These are phyloP conservation scores for Colletotrichum karsti DNA, from an alignment of 2,329 filamentous ascomycete species.

Conservation along the genomic window DNA sequence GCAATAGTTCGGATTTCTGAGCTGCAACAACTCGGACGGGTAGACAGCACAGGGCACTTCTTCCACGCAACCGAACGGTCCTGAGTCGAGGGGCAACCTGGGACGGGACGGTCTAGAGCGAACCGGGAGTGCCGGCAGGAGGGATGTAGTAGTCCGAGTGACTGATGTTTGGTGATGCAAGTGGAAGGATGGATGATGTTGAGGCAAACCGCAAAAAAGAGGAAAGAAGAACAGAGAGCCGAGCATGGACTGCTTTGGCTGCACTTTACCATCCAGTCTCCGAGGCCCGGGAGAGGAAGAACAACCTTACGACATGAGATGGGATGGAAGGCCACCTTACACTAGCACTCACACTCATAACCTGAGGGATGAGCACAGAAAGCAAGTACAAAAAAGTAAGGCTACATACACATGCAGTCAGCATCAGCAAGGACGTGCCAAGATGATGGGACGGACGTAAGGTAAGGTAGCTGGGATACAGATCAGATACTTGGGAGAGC, in stretches of 20 bases:
- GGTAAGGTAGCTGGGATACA: not conserved
- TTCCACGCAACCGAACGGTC: not conserved
- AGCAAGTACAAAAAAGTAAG: not conserved
- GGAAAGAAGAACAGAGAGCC: not conserved
- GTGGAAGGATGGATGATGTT: not conserved
- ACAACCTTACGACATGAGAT: not conserved
- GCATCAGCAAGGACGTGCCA: not conserved
- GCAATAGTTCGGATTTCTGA: not conserved
- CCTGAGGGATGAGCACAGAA: not conserved
- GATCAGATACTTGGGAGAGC: not conserved
- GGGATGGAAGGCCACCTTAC: not conserved
- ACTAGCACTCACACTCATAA: too few relatives aligned
- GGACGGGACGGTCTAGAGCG: not conserved
- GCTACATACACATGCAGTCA: not conserved
- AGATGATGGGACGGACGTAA: not conserved
- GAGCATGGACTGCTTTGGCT: not conserved
- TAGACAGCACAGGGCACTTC: conserved; percentile 9
- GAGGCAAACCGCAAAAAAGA: not conserved
- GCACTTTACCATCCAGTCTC: not conserved
- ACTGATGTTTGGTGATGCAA: not conserved
- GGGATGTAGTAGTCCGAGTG: not conserved
- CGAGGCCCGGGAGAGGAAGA: too few relatives aligned
- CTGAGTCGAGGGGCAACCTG: not conserved
- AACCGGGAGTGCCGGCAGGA: not conserved
- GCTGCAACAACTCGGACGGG: conserved; percentile 15